A percentile compares a stretch with the other conserved stretches of the same genome.
Conservation (phyloP, 2,329 filamentous ascomycete species). For the Aureobasidium sp. region DNA sequence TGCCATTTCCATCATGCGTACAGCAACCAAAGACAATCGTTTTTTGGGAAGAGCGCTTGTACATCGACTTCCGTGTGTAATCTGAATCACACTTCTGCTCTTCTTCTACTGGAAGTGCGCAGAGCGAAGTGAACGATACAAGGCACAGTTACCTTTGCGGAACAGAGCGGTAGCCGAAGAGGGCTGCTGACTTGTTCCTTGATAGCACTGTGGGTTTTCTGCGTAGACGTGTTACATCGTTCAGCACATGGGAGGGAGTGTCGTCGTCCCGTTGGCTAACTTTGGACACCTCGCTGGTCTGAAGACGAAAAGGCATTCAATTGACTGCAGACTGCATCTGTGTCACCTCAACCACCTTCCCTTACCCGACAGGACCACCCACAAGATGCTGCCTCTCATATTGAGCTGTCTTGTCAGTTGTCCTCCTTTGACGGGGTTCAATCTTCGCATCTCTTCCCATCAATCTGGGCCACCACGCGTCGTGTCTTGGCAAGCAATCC, state of each 20-base stretch:
- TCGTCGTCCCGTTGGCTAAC: background rate
- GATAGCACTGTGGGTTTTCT: too few species aligned
- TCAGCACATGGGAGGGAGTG: too few species aligned
- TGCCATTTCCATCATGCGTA: background rate
- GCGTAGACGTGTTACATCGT: too few species aligned
- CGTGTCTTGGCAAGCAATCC: constrained; percentile 1
- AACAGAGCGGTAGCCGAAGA: too few species aligned
- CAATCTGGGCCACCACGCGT: background rate
- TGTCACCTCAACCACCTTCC: background rate
- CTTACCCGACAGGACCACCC: background rate
- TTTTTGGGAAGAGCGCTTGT: background rate
- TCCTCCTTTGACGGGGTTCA: background rate
- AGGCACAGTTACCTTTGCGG: too few species aligned
- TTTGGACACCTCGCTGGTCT: background rate
- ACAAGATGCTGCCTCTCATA: background rate
- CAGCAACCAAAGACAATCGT: background rate
- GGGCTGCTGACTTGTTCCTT: too few species aligned
- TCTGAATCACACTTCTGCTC: too few species aligned
- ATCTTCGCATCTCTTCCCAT: background rate
- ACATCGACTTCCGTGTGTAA: background rate
- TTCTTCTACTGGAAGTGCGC: too few species aligned
- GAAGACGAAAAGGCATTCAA: background rate
- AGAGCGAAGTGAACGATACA: too few species aligned
- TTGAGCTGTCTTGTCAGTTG: background rate
- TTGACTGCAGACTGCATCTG: too few species aligned